Conservation (phyloP, 2,329 filamentous ascomycete species). For the Diplocarpon rosae region DNA sequence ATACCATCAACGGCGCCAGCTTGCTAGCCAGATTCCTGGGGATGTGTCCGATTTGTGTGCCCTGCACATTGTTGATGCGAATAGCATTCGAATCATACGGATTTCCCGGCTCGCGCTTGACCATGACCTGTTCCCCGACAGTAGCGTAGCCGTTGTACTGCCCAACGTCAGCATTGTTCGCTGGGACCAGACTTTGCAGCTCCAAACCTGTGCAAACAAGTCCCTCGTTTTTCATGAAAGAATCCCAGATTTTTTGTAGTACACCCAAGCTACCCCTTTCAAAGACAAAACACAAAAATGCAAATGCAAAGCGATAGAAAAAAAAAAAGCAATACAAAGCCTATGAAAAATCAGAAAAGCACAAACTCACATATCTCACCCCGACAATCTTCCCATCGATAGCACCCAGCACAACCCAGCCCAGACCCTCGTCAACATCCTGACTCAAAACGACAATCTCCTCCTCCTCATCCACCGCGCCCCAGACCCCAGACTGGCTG, state of each 20-base stretch:
- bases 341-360: too few species aligned
- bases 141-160: conserved; percentile 55
- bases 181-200: too few species aligned
- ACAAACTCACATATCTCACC: conserved; percentile 17
- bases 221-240: too few species aligned
- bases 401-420: conserved; percentile 22
- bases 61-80: conserved; percentile 64
- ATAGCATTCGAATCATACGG: conserved; percentile 67
- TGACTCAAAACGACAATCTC: conserved; percentile 25
- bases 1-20: conserved; percentile 60
- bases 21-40: conserved; percentile 57
- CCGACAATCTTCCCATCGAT: conserved; percentile 39
- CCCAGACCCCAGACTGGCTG: conserved; percentile 10
- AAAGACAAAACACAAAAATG: too few species aligned
- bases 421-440: conserved; percentile 23
- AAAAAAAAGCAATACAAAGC: too few species aligned
- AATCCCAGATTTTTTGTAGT: too few species aligned
- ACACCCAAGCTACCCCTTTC: too few species aligned
- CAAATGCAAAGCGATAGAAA: too few species aligned
- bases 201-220: too few species aligned
- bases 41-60: conserved; percentile 68
- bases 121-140: conserved; percentile 49
- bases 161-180: conserved; percentile 6
- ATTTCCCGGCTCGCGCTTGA: conserved; percentile 57
- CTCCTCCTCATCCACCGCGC: conserved; percentile 15